Percentiles rank a stretch among this genome's conserved stretches.
These are phyloP conservation scores for Scenedesmus sp. DNA, from an alignment of 163 green algal genomes.

Conservation along the genomic window DNA sequence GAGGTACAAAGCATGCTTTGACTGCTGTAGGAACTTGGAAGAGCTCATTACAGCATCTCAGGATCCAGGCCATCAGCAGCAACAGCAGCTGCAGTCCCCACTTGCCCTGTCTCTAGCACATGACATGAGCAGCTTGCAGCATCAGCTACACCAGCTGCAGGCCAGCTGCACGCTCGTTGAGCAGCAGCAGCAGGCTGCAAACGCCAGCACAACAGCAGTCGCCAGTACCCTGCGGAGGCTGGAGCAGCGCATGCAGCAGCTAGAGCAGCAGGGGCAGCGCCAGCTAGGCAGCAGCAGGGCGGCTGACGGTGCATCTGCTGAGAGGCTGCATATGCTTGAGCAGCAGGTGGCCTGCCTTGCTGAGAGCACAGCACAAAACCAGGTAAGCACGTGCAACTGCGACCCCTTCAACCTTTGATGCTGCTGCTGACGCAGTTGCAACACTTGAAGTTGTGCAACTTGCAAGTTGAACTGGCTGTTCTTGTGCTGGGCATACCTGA, in stretches of 20 bases:
- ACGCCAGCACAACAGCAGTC: not conserved
- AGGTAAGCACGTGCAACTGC: not conserved
- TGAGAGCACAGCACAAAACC: not conserved
- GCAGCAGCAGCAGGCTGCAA: constrained; percentile 9
- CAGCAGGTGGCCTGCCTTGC: constrained; percentile 16
- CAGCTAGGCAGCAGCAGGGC: not conserved
- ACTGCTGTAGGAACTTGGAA: not conserved
- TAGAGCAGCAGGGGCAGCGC: constrained; percentile 22
- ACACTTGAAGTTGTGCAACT: not conserved
- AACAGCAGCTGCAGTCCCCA: constrained; percentile 3
- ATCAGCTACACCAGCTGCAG: constrained; percentile 33
- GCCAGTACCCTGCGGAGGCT: not conserved
- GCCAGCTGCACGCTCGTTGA: not conserved
- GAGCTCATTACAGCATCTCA: not conserved
- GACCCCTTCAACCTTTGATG: not conserved
- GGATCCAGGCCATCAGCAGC: not conserved
- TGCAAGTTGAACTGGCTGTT: not conserved
- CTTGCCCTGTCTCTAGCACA: not conserved
- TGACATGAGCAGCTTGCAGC: not conserved
- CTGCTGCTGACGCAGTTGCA: not conserved
- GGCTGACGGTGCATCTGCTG: not conserved
- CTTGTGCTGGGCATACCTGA: not conserved
- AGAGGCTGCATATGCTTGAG: constrained; percentile 1
- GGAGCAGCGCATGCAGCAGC: constrained; percentile 29
- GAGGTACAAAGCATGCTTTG: not conserved